Conservation (phyloP, 768 basidiomycete species). For the Sporobolomyces pararoseus region DNA sequence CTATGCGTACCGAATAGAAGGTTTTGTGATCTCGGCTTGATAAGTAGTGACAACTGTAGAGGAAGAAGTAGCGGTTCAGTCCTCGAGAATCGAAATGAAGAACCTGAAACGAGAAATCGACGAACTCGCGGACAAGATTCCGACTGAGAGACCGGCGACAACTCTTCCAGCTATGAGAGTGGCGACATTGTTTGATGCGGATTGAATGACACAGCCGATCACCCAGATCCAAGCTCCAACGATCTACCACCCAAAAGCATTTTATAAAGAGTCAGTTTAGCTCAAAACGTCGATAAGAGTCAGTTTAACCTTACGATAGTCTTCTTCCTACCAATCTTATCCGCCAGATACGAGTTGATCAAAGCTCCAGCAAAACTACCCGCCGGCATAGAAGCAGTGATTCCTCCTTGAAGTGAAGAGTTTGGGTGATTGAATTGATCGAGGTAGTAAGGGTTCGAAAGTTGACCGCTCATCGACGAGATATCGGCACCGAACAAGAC, state of each 20-base stretch:
- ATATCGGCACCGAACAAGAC: conserved; percentile 13
- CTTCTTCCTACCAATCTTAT: conserved; percentile 29
- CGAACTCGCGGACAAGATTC: neutral
- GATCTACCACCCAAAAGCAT: conserved; percentile 2
- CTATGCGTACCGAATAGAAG: conserved; percentile 53
- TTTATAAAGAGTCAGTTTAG: neutral
- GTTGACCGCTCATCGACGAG: conserved; percentile 16
- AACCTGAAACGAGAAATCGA: neutral
- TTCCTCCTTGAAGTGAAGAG: conserved; percentile 24
- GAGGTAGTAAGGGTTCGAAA: conserved; percentile 22
- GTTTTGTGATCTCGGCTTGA: conserved; percentile 50
- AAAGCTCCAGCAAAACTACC: conserved; percentile 27
- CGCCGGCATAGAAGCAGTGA: conserved; percentile 27
- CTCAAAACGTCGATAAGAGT: neutral
- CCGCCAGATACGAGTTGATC: conserved; percentile 24
- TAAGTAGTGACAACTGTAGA: conserved; percentile 24
- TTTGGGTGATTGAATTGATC: neutral
- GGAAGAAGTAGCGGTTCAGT: neutral
- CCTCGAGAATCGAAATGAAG: neutral
- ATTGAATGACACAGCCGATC: conserved; percentile 25
- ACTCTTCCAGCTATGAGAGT: conserved; percentile 29
- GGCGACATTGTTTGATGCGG: neutral
- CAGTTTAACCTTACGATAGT: conserved; percentile 1
- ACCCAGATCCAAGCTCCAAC: conserved; percentile 24
- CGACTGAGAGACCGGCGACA: conserved; percentile 18